These are phyloP conservation scores for Saturnispora bothae DNA, from an alignment of 805 yeast species.

Conservation along the genomic window DNA sequence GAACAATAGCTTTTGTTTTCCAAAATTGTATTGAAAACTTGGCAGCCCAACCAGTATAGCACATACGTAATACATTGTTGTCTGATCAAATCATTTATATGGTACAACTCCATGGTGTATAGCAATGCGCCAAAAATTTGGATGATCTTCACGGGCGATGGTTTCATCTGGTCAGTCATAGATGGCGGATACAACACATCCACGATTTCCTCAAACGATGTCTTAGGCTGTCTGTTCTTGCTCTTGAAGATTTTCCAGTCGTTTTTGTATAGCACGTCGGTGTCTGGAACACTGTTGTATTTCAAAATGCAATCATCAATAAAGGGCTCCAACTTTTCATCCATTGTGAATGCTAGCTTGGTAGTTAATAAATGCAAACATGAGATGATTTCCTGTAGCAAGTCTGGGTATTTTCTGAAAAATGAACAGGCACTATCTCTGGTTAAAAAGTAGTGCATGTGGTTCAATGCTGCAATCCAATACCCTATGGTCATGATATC, in stretches of 20 bases:
- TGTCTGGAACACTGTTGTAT: constrained; percentile 75
- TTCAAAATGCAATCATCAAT: constrained; percentile 62
- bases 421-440: constrained; percentile 48
- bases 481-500: constrained; percentile 69
- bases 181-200: constrained; percentile 80
- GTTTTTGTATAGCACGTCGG: constrained; percentile 65
- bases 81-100: constrained; percentile 66
- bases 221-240: constrained; percentile 29
- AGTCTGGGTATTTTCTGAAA: constrained; percentile 42
- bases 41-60: constrained; percentile 64
- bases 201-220: constrained; percentile 58
- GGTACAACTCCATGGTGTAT: constrained; percentile 73
- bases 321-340: constrained; percentile 44
- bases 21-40: constrained; percentile 63
- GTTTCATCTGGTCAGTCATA: constrained; percentile 65
- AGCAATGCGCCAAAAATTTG: constrained; percentile 84
- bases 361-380: constrained; percentile 51
- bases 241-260: constrained; percentile 45
- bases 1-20: constrained; percentile 61
- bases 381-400: constrained; percentile 48
- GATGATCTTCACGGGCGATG: constrained; percentile 78
- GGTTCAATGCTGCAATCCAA: constrained; percentile 78
- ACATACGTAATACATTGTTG: constrained; percentile 72
- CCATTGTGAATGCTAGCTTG: constrained; percentile 57
- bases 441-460: constrained; percentile 64